Conservation (phyloP, 2,329 filamentous ascomycete genomes). For the Aspergillus arachidicola region DNA sequence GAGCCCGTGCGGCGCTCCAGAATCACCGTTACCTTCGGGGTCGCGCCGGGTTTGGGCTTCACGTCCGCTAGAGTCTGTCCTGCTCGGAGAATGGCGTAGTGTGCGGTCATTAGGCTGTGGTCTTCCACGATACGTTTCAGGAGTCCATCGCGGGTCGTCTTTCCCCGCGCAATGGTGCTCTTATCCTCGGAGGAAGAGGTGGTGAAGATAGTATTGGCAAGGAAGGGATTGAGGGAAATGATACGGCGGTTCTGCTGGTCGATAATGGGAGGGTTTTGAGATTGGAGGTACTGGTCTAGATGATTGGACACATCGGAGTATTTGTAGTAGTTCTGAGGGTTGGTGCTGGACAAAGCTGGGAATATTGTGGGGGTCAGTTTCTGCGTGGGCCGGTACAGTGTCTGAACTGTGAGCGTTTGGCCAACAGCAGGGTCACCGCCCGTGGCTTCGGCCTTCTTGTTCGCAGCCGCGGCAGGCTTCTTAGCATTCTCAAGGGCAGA, state of each 20-base stretch:
- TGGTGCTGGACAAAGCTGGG: constrained; percentile 47
- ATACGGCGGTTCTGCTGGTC: constrained; percentile 62
- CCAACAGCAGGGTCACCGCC: constrained; percentile 45
- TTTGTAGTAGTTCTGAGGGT: constrained; percentile 60
- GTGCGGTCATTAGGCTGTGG: constrained; percentile 52
- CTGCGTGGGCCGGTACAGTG: constrained; percentile 59
- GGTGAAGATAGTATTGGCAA: constrained; percentile 64
- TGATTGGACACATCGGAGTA: constrained; percentile 60
- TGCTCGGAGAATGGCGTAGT: constrained; percentile 57
- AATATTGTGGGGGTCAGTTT: constrained; percentile 61
- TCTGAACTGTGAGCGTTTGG: constrained; percentile 51
- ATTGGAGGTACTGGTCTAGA: constrained; percentile 61
- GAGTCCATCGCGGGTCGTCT: constrained; percentile 62
- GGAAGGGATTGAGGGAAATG: constrained; percentile 62
- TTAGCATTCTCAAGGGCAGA: constrained; percentile 49
- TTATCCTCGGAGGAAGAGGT: constrained; percentile 57
- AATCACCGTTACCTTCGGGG: constrained; percentile 62
- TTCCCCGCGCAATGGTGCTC: constrained; percentile 59
- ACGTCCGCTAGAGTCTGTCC: constrained; percentile 43
- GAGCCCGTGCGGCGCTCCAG: constrained; percentile 68
- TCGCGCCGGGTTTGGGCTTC: constrained; percentile 64
- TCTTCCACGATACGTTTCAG: constrained; percentile 61
- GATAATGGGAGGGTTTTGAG: constrained; percentile 55
- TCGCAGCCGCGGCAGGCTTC: constrained; percentile 30
- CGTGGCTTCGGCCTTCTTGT: constrained; percentile 29